Base-by-base conservation (phyloP, 225 moss, liverwort and hornwort species). In the Bryoerythrophyllum caledonicum region DNA sequence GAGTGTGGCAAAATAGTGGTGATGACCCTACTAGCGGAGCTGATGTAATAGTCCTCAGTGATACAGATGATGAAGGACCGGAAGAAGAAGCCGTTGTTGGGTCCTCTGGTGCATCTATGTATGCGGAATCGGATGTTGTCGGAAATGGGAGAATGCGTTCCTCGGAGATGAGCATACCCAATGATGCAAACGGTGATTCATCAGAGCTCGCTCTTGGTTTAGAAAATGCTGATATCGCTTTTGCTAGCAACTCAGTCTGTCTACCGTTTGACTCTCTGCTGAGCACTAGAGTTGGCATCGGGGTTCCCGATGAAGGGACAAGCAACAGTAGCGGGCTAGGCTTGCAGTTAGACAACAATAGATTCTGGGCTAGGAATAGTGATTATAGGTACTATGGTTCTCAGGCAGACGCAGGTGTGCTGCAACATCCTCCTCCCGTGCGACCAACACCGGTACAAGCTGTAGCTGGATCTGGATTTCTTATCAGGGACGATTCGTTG, bases 391-490 rank as follows among this genome's bases (percentile, higher is more conserved):
- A 79, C 75, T 90, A 88, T 69, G 89, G 82, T 28, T 80, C 83
- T 32, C 83, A 77, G 26, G 35, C 75, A 30, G 79, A 93, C 57
- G 80, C 82, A 20, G 68, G 49, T 80, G 82, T 85, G 77, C 80
- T 63, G 43, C 90, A 85, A 51, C 89, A 85, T 68, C 86, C 88
- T 77, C 86, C 90, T 86, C 95, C 89, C 43, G 85, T 93, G 73
- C 85, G 99, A 79, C 99, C 99, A 38, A 95, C 93, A 24, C 90
- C 95, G 19, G 86, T 99, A 63, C 93, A 90, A 83, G 94, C 90
- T 55, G 84, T 79, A 35, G 82, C 83, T 63, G 85, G 89, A 64
- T 68, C 88, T 72, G 86, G 82, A 34, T 94, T 87, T 34, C 89
- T 87, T 63, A 73, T 85, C 60, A 84, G 90, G 59, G 90, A 92